These are phyloP conservation scores for Blastobotrys attinorum DNA, from an alignment of 805 yeast species.

Conservation along the genomic window DNA sequence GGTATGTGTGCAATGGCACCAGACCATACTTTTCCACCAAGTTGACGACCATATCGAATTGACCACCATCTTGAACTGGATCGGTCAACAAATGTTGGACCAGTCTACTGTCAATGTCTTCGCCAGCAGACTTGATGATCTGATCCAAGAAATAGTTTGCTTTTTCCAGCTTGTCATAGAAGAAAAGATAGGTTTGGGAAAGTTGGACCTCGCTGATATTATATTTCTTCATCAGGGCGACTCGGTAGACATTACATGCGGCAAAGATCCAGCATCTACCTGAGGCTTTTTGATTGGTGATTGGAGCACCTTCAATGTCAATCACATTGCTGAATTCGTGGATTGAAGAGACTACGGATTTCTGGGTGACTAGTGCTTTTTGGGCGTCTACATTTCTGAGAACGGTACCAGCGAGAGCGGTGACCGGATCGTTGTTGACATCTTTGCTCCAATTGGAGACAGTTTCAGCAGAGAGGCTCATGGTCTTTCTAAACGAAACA, in stretches of 20 bases:
- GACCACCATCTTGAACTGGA: conserved; percentile 82
- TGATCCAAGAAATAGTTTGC: conserved; percentile 75
- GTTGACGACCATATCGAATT: conserved; percentile 76
- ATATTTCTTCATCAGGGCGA: conserved; percentile 52
- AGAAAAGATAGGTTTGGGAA: conserved; percentile 71
- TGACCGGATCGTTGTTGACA: conserved; percentile 21
- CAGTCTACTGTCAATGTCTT: conserved; percentile 61
- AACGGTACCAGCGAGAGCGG: conserved; percentile 26
- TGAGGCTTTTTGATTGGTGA: conserved; percentile 63
- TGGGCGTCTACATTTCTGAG: conserved; percentile 23
- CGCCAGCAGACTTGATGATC: conserved; percentile 57
- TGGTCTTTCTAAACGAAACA: not conserved
- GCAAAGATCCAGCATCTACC: conserved; percentile 93
- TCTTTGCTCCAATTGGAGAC: conserved; percentile 22
- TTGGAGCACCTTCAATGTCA: conserved; percentile 49
- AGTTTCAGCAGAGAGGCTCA: conserved; percentile 6
- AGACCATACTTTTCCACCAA: conserved; percentile 72
- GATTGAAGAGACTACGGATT: conserved; percentile 14
- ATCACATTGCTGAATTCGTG: conserved; percentile 34
- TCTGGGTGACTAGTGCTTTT: conserved; percentile 24
- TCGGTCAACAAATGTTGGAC: conserved; percentile 56
- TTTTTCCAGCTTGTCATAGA: conserved; percentile 82
- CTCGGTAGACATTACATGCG: conserved; percentile 63
- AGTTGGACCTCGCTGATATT: conserved; percentile 63
- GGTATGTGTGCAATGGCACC: conserved; percentile 66